These are phyloP conservation scores for Orychophragmus violaceus DNA, from an alignment of 345 rosid genomes.

Conservation along the genomic window DNA sequence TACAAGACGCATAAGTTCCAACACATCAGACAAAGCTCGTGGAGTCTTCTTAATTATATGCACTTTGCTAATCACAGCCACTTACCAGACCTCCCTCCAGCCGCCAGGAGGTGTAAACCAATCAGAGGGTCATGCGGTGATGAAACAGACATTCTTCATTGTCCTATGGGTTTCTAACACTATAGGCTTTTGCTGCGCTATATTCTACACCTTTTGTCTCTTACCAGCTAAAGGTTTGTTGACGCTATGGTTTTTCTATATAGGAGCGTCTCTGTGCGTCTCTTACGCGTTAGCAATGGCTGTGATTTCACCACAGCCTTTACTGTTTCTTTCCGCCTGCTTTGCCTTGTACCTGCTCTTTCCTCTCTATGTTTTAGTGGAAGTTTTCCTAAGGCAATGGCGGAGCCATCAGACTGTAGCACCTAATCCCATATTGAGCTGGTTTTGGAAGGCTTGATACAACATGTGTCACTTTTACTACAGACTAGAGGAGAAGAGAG, in stretches of 20 bases:
- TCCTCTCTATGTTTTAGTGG: background rate
- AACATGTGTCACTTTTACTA: background rate
- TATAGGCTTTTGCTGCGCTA: background rate
- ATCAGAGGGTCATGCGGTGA: background rate
- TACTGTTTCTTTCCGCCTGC: background rate
- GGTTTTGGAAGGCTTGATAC: background rate
- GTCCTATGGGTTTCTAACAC: slow-evolving; percentile 10
- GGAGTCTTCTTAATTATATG: slow-evolving; percentile 12
- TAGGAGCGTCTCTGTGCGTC: background rate
- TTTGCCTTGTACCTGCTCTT: background rate
- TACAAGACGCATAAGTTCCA: background rate
- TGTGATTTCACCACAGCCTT: background rate
- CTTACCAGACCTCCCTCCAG: slow-evolving; percentile 21
- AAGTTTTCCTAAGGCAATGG: background rate
- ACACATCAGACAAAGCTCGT: background rate
- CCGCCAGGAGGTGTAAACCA: slow-evolving; percentile 21
- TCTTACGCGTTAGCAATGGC: slow-evolving; percentile 13
- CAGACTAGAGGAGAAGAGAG: background rate
- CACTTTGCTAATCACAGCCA: slow-evolving; percentile 15
- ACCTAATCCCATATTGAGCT: background rate
- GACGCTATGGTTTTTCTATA: background rate
- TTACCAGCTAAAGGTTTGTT: background rate
- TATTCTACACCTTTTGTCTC: slow-evolving; percentile 18
- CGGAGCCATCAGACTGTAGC: background rate
- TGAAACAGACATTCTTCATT: slow-evolving; percentile 10